phyloP scores from a whole-genome alignment of 139 green algal genomes.

The Coelastrella sp. region DNA sequence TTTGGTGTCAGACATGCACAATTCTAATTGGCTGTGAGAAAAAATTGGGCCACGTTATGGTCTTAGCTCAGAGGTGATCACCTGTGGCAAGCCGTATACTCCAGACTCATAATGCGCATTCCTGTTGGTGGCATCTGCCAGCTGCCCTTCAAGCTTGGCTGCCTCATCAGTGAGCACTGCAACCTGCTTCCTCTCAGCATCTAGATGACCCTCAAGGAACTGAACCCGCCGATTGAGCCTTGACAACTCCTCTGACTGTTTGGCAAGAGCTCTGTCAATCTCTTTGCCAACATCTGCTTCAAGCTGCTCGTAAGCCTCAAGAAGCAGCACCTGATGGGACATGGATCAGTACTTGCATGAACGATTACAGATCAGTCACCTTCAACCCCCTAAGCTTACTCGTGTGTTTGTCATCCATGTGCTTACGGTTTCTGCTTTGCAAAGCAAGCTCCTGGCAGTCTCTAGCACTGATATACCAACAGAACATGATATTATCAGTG shows the following conservation, averaged over 20 bases:
- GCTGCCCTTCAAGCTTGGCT: conserved; percentile 40
- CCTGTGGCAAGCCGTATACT: conserved; percentile 75
- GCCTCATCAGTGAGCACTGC: conserved; percentile 32
- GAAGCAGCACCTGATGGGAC: conserved; percentile 66
- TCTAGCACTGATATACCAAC: too few relatives aligned
- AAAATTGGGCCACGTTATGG: neutral
- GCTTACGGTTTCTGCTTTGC: too few relatives aligned
- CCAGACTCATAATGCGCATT: conserved; percentile 72
- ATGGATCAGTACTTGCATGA: neutral
- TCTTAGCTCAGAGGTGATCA: neutral
- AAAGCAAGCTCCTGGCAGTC: too few relatives aligned
- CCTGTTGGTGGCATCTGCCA: conserved; percentile 32
- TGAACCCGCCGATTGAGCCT: conserved; percentile 51
- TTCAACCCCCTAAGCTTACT: too few relatives aligned
- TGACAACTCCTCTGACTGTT: conserved; percentile 57
- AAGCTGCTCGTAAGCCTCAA: conserved; percentile 87
- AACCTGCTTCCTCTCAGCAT: conserved; percentile 53
- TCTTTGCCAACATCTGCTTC: conserved; percentile 75
- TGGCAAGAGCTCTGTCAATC: conserved; percentile 70
- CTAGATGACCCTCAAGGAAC: conserved; percentile 63
- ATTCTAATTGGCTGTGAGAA: too few relatives aligned
- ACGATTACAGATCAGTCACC: too few relatives aligned
- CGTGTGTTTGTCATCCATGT: too few relatives aligned
- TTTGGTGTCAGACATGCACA: too few relatives aligned
- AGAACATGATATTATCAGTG: too few relatives aligned